These are phyloP conservation scores for Tulasnella sp. DNA, from an alignment of 768 basidiomycete species.

Conservation along the genomic window DNA sequence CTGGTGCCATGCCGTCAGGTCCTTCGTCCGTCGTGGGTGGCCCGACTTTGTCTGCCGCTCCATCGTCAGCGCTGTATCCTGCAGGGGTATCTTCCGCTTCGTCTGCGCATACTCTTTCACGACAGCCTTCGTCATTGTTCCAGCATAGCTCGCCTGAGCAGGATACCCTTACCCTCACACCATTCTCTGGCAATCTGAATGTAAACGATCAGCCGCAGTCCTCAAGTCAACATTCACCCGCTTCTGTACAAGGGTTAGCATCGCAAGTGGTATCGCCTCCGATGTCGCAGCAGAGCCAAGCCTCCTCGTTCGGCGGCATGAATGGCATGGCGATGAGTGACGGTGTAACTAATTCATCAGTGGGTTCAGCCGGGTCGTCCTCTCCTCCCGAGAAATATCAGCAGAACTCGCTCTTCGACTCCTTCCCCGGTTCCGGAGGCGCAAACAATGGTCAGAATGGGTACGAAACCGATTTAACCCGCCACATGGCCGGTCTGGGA, in stretches of 20 bases:
- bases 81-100: neutral
- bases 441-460: constrained; percentile 6
- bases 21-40: constrained; percentile 9
- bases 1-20: constrained; percentile 1
- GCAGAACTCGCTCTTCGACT: neutral
- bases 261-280: no score
- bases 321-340: neutral
- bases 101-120: constrained; percentile 1
- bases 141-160: constrained; percentile 1
- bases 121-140: constrained; percentile 2
- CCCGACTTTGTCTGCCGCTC: neutral
- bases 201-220: neutral
- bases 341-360: neutral
- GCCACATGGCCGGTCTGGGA: constrained; percentile 31
- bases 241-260: no score
- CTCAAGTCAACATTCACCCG: neutral
- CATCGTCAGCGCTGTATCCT: no score
- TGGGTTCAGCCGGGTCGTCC: neutral
- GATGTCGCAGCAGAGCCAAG: no score
- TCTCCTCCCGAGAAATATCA: constrained; percentile 2
- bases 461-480: constrained; percentile 30
- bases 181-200: neutral
- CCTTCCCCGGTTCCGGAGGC: neutral
- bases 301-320: neutral
- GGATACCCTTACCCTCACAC: neutral